Evolutionary conservation across 2,329 filamentous ascomycete species (phyloP).

Genomic region (Aureobasidium lini): DNA sequence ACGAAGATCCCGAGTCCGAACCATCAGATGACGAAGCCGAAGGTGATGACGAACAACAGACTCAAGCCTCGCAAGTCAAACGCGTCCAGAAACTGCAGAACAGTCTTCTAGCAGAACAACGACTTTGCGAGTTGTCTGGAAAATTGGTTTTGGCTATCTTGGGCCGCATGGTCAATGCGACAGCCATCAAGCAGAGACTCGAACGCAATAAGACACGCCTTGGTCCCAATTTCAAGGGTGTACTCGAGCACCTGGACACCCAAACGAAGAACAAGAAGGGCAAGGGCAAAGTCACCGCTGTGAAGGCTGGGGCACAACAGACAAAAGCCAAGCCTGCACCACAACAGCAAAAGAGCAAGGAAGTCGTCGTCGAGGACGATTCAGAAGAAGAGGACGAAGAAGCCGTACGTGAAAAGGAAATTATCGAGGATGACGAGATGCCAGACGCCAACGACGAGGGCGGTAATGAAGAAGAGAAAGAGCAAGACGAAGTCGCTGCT

Average conservation of each 20-base stretch:
- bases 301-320: not conserved
- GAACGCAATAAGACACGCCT: constrained; percentile 72
- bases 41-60: constrained; percentile 23
- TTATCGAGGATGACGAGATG: constrained; percentile 25
- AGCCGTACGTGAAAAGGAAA: constrained; percentile 24
- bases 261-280: constrained; percentile 39
- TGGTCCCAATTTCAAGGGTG: constrained; percentile 77
- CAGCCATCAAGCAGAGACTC: constrained; percentile 61
- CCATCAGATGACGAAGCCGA: constrained; percentile 35
- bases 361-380: constrained; percentile 18
- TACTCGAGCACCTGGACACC: constrained; percentile 70
- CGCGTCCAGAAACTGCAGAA: constrained; percentile 49
- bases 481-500: constrained; percentile 22
- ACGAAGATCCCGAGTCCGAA: constrained; percentile 53
- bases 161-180: constrained; percentile 64
- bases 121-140: constrained; percentile 75
- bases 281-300: constrained; percentile 20
- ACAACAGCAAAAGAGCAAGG: constrained; percentile 23
- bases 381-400: constrained; percentile 19
- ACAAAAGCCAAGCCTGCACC: constrained; percentile 8
- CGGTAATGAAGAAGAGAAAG: constrained; percentile 21
- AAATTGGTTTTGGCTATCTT: constrained; percentile 77
- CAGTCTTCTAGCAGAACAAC: constrained; percentile 72
- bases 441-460: constrained; percentile 24
- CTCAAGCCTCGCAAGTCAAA: constrained; percentile 46